Conservation (phyloP, 305 asterid genomes). For the Lippia alba region DNA sequence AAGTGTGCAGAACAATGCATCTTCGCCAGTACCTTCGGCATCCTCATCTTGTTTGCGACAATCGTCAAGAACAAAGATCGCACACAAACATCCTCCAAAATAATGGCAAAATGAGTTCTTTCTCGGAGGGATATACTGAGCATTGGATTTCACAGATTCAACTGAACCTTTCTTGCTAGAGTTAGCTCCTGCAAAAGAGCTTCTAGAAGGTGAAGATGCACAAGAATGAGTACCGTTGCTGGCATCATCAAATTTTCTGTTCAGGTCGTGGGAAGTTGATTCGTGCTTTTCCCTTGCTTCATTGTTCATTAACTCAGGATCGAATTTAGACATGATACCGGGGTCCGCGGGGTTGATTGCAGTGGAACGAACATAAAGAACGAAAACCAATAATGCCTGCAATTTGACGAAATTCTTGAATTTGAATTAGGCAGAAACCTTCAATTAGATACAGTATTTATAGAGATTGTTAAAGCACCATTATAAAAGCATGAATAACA, state of each 20-base stretch:
- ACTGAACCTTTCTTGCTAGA: constrained; percentile 72
- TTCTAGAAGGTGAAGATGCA: constrained; percentile 71
- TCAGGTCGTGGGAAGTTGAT: constrained; percentile 48
- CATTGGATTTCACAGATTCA: constrained; percentile 63
- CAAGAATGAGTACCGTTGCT: constrained; percentile 74
- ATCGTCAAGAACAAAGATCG: constrained; percentile 80
- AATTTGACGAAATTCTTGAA: constrained; percentile 32
- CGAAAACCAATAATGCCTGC: constrained; percentile 88
- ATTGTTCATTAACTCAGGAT: constrained; percentile 51
- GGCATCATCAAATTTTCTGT: constrained; percentile 69
- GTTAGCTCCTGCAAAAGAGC: constrained; percentile 72
- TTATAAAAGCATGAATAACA: too few relatives aligned
- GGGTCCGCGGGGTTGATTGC: constrained; percentile 99
- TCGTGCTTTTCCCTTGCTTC: constrained; percentile 55
- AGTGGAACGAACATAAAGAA: constrained; percentile 89
- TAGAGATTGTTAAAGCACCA: background rate
- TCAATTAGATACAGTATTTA: background rate
- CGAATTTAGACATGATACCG: constrained; percentile 86
- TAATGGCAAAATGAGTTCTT: constrained; percentile 54
- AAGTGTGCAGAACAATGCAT: constrained; percentile 96
- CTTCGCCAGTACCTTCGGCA: constrained; percentile 78
- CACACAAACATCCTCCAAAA: constrained; percentile 74
- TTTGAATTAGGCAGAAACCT: constrained; percentile 20
- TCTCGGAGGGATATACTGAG: constrained; percentile 49
- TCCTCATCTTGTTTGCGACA: constrained; percentile 72